Base-by-base conservation (phyloP, 1,139 yeast genomes). In the Geotrichum fermentans region DNA sequence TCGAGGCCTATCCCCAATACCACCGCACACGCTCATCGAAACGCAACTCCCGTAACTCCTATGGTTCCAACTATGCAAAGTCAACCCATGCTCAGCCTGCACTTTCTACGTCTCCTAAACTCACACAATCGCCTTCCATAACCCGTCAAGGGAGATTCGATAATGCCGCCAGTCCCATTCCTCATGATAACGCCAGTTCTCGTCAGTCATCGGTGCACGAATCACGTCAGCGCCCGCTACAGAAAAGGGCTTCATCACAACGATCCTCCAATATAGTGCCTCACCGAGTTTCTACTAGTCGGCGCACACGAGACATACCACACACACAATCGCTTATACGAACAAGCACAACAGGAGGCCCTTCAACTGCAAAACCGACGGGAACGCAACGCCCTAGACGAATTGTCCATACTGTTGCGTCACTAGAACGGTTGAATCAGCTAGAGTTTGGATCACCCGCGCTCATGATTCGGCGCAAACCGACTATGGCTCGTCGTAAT, bases 401-500 rank as follows among this genome's bases (percentile, higher is more conserved):
- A 2, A 44, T 39, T 10, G 39, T 47, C 10, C 50, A 47, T 26
- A 36, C 50, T 21, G 41, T 30, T 13, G 33, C 44, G 8, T 51
- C 53, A 10, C 43, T 51, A 2, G 53, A 51, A 30, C 28, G 20
- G 6, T 47, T 51, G 14, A 51, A 51, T 40, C 28, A 22, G n/a
- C 45, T 36, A 16, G 53, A 51, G 21, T 51, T 51, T 34, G 53
- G 53, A 7, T 21, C 49, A 4, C 41, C 47, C 5, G 18, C 48
- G 4, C 41, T 51, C 18, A 41, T 51, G 44, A 29, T 51, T 17
- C 45, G 42, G 24, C 48, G 65, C 24, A 54, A 54, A 40, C 49
- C 56, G 29, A 53, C 63, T 7, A 43, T 50, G 11, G 46, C 55
- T n/a, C 41, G 59, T 29, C 33, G 48, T 17, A 48, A 57, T 13